Base-by-base conservation (phyloP, 2,329 filamentous ascomycete genomes). In the Chaetothyriales sp. region DNA sequence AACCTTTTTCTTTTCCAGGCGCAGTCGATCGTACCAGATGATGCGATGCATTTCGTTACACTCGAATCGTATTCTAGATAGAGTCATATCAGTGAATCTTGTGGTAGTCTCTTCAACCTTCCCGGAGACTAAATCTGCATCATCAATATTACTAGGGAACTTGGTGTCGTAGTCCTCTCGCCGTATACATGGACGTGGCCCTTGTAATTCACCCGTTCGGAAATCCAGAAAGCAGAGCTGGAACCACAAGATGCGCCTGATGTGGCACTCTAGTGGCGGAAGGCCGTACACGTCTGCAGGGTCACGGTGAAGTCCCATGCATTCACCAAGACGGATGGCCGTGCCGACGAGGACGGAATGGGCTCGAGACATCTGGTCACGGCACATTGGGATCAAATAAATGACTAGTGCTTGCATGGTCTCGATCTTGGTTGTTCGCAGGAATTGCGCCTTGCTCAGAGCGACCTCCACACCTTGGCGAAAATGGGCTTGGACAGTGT, bases 151-250 rank as follows among this genome's bases (percentile, higher is more conserved):
- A 9, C 84, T 68, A 0, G 85, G 85, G 22, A 87, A 74, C 54
- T 77, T 79, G 0, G 85, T 87, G 59, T 87, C 83, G 64, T 83
- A 89, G 60, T 89, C 84, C 19, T 86, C 83, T 43, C 76, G 73
- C n/a, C 82, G 77, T 50, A 89, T 86, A 49, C 79, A 76, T 0
- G 83, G 82, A 20, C 81, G 75, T 7, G 85, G 85, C 0, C 84
- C 85, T 56, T 86, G 84, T 1, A 81, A 78, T 66, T 89, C 85
- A 61, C 80, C 85, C 0, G 84, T 87, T 43, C 83, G 75, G 52
- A 87, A 77, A 63, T 89, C 85, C 7, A 89, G 72, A 63, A 86
- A 86, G 65, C 83, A 87, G 18, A 89, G 73, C 60, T 89, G 84
- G 63, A 87, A 82, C 85, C 85, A 89, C 33, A 88, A 73, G 43